A percentile compares a stretch with the other conserved stretches of the same genome.
Conservation (phyloP, 108 stramenopile genomes). For the Skeletonema potamos region DNA sequence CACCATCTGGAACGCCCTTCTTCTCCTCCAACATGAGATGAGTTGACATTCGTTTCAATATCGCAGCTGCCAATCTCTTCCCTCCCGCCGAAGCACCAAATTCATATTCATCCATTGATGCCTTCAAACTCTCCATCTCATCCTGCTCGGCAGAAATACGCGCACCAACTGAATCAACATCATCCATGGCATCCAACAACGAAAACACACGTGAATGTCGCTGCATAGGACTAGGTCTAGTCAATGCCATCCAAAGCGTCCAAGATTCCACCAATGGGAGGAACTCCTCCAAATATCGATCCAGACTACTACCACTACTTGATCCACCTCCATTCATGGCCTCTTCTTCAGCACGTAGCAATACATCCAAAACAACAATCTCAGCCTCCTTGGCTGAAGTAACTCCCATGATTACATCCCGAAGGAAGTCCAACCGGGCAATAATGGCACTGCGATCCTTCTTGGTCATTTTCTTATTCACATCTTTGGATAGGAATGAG, state of each 20-base stretch:
- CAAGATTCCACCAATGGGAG: conserved; percentile 38
- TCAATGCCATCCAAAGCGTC: conserved; percentile 51
- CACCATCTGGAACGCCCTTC: conserved; percentile 11
- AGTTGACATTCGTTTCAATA: conserved; percentile 43
- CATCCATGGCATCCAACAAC: conserved; percentile 48
- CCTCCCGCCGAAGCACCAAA: conserved; percentile 45
- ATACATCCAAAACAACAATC: conserved; percentile 44
- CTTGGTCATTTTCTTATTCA: conserved; percentile 16
- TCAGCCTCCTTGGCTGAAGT: conserved; percentile 51
- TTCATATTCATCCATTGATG: conserved; percentile 28
- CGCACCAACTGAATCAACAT: conserved; percentile 26
- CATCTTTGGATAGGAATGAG: conserved; percentile 16
- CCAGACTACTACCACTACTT: too few relatives aligned
- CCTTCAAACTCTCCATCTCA: conserved; percentile 12
- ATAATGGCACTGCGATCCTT: conserved; percentile 17
- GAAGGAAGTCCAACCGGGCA: conserved; percentile 40
- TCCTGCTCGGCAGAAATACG: background rate
- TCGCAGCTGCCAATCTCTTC: conserved; percentile 41
- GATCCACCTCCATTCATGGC: conserved; percentile 3
- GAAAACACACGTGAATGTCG: conserved; percentile 39
- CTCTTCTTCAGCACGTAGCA: conserved; percentile 37
- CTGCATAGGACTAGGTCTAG: conserved; percentile 43
- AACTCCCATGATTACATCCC: conserved; percentile 29
- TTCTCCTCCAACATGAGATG: conserved; percentile 40
- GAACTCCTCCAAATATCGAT: conserved; percentile 34